These are phyloP conservation scores for Teratosphaeria pseudoeucalypti DNA, from an alignment of 2,329 filamentous ascomycete genomes.

Conservation along the genomic window DNA sequence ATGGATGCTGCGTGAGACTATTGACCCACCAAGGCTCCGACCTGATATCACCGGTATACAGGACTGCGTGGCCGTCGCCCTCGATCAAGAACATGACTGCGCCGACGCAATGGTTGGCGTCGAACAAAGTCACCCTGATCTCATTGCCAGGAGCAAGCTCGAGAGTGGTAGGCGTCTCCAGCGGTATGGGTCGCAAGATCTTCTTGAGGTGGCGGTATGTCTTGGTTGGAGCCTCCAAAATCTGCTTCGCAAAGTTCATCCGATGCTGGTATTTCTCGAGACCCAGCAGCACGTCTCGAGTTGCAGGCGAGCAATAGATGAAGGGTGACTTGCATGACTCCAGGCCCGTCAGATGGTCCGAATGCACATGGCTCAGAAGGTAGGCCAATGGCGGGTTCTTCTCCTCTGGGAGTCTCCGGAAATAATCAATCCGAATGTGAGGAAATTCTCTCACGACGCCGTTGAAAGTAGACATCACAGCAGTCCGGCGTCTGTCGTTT, in stretches of 20 bases:
- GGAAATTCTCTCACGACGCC: conserved; percentile 67
- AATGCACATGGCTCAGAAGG: conserved; percentile 88
- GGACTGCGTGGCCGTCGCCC: conserved; percentile 56
- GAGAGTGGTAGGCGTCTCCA: conserved; percentile 68
- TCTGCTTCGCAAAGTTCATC: conserved; percentile 68
- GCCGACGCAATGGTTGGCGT: conserved; percentile 86
- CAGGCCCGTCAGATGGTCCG: conserved; percentile 74
- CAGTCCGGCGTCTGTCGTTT: not conserved
- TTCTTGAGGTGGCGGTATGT: conserved; percentile 67
- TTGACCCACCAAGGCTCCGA: conserved; percentile 82
- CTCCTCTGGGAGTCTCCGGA: conserved; percentile 34
- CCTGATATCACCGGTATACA: conserved; percentile 85
- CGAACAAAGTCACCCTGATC: conserved; percentile 75
- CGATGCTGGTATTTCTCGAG: conserved; percentile 71
- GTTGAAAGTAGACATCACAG: conserved; percentile 64
- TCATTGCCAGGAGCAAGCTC: conserved; percentile 58
- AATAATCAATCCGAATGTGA: conserved; percentile 74
- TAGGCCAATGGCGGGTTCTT: conserved; percentile 58
- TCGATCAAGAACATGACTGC: conserved; percentile 91
- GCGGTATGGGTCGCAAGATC: conserved; percentile 66
- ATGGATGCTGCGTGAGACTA: conserved; percentile 57
- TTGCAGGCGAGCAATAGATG: conserved; percentile 81
- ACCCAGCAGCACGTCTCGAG: conserved; percentile 65
- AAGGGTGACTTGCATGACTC: conserved; percentile 69
- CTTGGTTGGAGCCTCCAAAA: conserved; percentile 62